Conservation (phyloP, 306 rosid genomes). For the Glycine soja region DNA sequence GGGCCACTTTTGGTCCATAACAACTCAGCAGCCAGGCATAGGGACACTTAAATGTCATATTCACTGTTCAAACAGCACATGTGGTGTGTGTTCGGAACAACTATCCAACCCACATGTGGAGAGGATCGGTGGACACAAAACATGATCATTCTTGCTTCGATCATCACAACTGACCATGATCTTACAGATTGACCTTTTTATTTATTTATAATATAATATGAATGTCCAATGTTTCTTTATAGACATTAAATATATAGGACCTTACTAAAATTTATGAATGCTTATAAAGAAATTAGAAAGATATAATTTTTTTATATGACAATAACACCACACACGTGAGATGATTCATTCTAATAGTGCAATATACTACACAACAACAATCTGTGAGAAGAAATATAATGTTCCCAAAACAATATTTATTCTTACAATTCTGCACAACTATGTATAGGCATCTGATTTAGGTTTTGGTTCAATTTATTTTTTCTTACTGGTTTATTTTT, state of each 20-base stretch:
- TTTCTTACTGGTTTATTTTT: too few relatives aligned
- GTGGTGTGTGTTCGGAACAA: constrained; percentile 39
- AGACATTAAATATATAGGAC: too few relatives aligned
- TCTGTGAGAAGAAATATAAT: not conserved
- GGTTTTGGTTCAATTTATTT: too few relatives aligned
- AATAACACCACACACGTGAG: not conserved
- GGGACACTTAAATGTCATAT: constrained; percentile 8
- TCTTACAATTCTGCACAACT: not conserved
- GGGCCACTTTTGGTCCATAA: constrained; percentile 38
- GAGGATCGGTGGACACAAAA: constrained; percentile 13
- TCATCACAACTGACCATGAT: not conserved
- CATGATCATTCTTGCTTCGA: not conserved
- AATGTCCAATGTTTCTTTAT: not conserved
- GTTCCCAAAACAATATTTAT: not conserved
- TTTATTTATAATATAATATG: not conserved
- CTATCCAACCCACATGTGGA: constrained; percentile 33
- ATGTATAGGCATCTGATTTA: too few relatives aligned
- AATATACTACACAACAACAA: not conserved
- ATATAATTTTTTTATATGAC: not conserved
- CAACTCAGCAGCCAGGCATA: constrained; percentile 41
- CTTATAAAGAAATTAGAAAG: too few relatives aligned
- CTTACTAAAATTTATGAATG: not conserved
- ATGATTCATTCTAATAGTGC: not conserved
- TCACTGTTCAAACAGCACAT: constrained; percentile 40
- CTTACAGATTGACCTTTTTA: not conserved